Percentiles rank a stretch among this genome's conserved stretches.
phyloP scores from a whole-genome alignment of 805 yeast genomes.

The Yamadazyma ubonensis region DNA sequence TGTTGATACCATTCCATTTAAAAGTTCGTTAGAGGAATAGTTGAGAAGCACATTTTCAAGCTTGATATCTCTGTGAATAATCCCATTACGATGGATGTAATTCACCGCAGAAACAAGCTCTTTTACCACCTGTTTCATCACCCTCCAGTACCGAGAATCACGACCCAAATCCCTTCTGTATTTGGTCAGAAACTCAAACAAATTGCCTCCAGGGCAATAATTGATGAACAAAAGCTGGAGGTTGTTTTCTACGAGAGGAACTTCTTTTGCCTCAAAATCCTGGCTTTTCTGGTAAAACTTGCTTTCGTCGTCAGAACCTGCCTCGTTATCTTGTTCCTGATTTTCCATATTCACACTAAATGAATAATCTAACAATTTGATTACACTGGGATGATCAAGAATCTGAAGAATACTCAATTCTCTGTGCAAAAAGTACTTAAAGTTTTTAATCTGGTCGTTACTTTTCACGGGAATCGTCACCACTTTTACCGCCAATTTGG shows the following conservation, averaged over 20 bases:
- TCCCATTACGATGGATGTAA: conserved; percentile 63
- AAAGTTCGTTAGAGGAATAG: conserved; percentile 25
- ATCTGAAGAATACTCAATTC: conserved; percentile 66
- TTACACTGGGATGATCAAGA: conserved; percentile 65
- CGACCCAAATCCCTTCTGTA: conserved; percentile 39
- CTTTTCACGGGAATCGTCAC: conserved; percentile 37
- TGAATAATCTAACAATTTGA: conserved; percentile 55
- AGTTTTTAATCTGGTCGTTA: conserved; percentile 24
- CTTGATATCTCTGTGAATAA: conserved; percentile 91
- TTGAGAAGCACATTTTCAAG: conserved; percentile 75
- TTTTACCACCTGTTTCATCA: conserved; percentile 62
- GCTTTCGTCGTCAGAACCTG: conserved; percentile 18
- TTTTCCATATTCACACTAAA: conserved; percentile 26
- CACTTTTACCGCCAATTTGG: conserved; percentile 69
- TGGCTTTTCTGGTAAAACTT: conserved; percentile 10
- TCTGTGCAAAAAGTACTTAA: conserved; percentile 45
- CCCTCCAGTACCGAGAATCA: conserved; percentile 39
- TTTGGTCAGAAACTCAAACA: conserved; percentile 54
- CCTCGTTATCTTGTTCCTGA: not conserved
- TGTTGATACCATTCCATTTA: not conserved
- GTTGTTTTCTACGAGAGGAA: conserved; percentile 19
- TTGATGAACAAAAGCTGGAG: conserved; percentile 57
- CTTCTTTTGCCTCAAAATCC: not conserved
- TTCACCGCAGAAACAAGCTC: conserved; percentile 70
- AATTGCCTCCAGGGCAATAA: conserved; percentile 81